Conservation (phyloP, 139 green algal species). For the Astrephomene gubernaculifera region DNA sequence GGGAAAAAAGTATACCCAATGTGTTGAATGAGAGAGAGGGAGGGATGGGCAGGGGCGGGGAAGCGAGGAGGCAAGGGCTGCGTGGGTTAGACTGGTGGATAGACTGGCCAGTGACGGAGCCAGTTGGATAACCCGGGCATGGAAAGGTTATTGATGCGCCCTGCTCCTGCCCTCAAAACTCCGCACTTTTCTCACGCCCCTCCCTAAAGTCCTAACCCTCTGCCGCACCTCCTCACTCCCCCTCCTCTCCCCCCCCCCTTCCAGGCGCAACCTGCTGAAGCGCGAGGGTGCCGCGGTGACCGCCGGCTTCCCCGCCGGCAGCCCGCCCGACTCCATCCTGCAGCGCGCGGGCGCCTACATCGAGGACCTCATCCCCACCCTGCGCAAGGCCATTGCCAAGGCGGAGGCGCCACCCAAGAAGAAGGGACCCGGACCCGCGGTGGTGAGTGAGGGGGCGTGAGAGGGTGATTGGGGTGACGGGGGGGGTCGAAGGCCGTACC, state of each 20-base stretch:
- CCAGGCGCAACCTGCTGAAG: slow-evolving; percentile 73
- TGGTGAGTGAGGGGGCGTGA: slow-evolving; percentile 10
- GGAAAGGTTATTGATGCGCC: too few relatives aligned
- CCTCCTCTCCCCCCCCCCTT: not conserved
- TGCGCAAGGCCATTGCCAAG: slow-evolving; percentile 88
- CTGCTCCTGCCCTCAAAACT: too few relatives aligned
- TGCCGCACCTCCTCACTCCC: not conserved
- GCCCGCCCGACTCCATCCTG: slow-evolving; percentile 82
- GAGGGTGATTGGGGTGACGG: too few relatives aligned
- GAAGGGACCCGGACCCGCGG: slow-evolving; percentile 64
- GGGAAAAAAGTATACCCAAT: too few relatives aligned
- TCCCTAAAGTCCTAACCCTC: too few relatives aligned
- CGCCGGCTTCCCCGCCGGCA: slow-evolving; percentile 82
- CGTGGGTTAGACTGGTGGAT: too few relatives aligned
- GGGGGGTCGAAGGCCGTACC: too few relatives aligned
- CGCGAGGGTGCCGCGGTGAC: slow-evolving; percentile 66
- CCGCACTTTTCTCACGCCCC: not conserved
- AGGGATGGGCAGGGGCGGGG: not conserved
- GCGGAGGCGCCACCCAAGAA: slow-evolving; percentile 86
- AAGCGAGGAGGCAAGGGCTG: not conserved
- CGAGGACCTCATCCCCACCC: slow-evolving; percentile 73
- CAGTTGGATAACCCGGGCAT: too few relatives aligned
- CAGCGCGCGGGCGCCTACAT: slow-evolving; percentile 66
- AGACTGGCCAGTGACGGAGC: too few relatives aligned
- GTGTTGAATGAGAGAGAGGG: too few relatives aligned